Conservation (phyloP, 371 early-diverging fungal genomes). For the Dinochytrium kinnereticum region DNA sequence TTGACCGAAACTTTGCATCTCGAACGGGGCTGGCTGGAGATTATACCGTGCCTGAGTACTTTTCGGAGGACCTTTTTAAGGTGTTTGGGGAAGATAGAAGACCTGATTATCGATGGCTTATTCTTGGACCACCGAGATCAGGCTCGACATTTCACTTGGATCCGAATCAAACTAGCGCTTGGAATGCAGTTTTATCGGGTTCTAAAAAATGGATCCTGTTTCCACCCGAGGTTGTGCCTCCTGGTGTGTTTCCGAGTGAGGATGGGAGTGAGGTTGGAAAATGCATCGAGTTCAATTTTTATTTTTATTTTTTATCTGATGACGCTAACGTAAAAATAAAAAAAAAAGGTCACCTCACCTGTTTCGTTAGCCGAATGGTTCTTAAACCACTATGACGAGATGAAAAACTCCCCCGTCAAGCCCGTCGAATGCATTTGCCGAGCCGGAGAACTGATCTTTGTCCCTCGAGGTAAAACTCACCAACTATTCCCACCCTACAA, state of each 20-base stretch:
- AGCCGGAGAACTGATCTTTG: slow-evolving; percentile 70
- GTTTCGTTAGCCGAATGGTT: slow-evolving; percentile 72
- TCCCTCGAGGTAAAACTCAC: slow-evolving; percentile 58
- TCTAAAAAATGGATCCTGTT: slow-evolving; percentile 59
- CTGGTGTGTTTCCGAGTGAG: slow-evolving; percentile 68
- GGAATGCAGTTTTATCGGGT: slow-evolving; percentile 74
- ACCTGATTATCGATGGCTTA: slow-evolving; percentile 76
- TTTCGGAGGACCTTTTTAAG: slow-evolving; percentile 65
- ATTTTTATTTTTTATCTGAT: too few species aligned
- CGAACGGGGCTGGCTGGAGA: slow-evolving; percentile 55
- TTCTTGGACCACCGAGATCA: slow-evolving; percentile 67
- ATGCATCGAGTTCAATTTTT: too few species aligned
- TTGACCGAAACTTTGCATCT: slow-evolving; percentile 67
- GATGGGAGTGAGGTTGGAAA: slow-evolving; percentile 69
- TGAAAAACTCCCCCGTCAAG: slow-evolving; percentile 19
- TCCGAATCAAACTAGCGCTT: slow-evolving; percentile 72
- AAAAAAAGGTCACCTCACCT: slow-evolving; percentile 57
- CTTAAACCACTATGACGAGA: slow-evolving; percentile 44
- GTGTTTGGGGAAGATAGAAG: slow-evolving; percentile 57
- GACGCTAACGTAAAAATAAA: too few species aligned
- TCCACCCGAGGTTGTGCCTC: slow-evolving; percentile 70
- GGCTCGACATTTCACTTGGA: slow-evolving; percentile 73
- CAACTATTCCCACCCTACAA: not conserved
- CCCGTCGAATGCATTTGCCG: slow-evolving; percentile 66
- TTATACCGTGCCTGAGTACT: slow-evolving; percentile 65